Base-by-base conservation (phyloP, 2,329 filamentous ascomycete species). In the Monilinia aucupariae region DNA sequence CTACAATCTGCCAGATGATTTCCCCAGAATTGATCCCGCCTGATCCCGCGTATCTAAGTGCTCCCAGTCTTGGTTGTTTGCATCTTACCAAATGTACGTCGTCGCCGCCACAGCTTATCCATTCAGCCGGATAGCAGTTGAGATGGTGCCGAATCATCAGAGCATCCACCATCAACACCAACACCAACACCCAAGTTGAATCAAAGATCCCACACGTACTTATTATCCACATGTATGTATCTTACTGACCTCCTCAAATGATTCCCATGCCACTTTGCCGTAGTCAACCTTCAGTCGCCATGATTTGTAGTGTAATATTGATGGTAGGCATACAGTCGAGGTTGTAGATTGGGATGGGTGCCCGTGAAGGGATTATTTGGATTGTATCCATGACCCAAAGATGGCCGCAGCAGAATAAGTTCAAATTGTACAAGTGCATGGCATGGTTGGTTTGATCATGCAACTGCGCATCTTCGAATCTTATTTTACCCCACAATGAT, bases 401-500 rank as follows among this genome's bases (percentile, higher is more conserved):
- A 45, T 56, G 30, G 41, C 53, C 12, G 53, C 27, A 20, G n/a
- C 41, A 47, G 41, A 34, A 47, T 34, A 45, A n/a, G 27, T 34
- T 47, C 54, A 17, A 22, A 37, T 39, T 39, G 43, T 39, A 27
- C 22, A 37, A 53, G 41, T 54, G 37, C 59, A 61, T 54, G 27
- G n/a, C n/a, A n/a, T n/a, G n/a, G n/a, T n/a, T n/a, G n/a, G n/a
- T 12, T 54, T 61, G 49, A 53, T 54, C 37, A 53, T 53, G 37
- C 48, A 54, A 43, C 15, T 47, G 49, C 49, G 30, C 43, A 25
- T 52, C 39, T 43, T 47, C n/a, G 48, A 34, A 30, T 53, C 48
- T 53, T 34, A 17, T 27, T 32, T 37, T 54, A 53, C 59, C 59
- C 59, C 59, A 53, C 59, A 43, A 53, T 45, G 59, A 54, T 61